Evolutionary conservation across 306 rosid species (phyloP), one percentile per base, ranked within the genome.

Genomic region (Gillenia trifoliata): DNA sequence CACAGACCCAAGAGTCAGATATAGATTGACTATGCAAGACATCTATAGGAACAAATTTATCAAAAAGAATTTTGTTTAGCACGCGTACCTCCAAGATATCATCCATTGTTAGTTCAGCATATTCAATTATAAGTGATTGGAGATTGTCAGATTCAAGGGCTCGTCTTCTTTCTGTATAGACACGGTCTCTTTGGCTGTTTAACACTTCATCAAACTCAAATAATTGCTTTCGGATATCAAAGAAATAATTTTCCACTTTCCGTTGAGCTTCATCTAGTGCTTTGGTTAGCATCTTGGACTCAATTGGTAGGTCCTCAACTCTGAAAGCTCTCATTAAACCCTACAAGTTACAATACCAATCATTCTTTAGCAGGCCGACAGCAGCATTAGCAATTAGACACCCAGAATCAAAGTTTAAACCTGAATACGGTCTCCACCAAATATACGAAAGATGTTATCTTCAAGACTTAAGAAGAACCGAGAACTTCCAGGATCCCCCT

Each of bases 181-280:
- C 89, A 55, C 96, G 93, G 69, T 94, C 98, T 85, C 98, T 86
- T 85, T 94, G 98, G 81, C 97, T 94, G 81, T 94, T 94, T 52
- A 94, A 85, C 64, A 94, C 98, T 76, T 94, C 97, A 66, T 94
- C 98, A 83, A 68, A 94, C 84, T 94, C 98, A 74, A 94, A 94
- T 81, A 94, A 85, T 71, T 94, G 98, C 89, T 94, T 94, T 70
- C 98, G 87, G 71, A 94, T 91, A 78, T 94, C 98, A 69, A 94
- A 91, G 85, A 94, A 94, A 76, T 94, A 94, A 78, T 90, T 94
- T 83, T 94, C 97, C 67, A 94, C 98, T 90, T 94, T 94, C 80
- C 96, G 83, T 76, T 94, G 98, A 80, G 98, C 98, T 86, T 94
- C 98, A 81, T 91, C 97, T 54, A 94, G 88, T 84, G 98, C 97